Base-by-base conservation (phyloP, 805 yeast species). In the Kuraishia capsulata region DNA sequence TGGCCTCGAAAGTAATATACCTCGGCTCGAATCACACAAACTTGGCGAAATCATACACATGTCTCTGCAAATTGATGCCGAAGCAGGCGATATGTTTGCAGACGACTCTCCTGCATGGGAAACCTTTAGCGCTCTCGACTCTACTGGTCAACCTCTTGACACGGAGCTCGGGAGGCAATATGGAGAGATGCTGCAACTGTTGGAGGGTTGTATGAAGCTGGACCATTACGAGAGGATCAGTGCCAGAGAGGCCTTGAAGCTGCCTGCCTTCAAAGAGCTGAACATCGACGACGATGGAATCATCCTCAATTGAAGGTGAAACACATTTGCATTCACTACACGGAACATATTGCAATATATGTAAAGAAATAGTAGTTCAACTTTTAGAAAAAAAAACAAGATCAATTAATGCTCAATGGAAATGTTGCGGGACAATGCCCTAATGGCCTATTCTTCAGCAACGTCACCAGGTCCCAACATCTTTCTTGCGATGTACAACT, bases 21-120 rank as follows among this genome's bases (percentile, higher is more conserved):
- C 72, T 1, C 71, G 78, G 3, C 52, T 81, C 19, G 66, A 64
- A 21, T 67, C 52, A 9, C 57, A 71, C 36, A 59, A 70, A 13
- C 39, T 62, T 26, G 54, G 52, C 5, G 61, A 67, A 30, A 48
- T 77, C n/a, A 57, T 75, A 4, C 59, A 64, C 40, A 57, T 62
- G 50, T 62, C 73, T 1, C 44, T 71, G n/a, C 36, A 49, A 4
- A 40, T 61, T 31, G 86, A 79, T 49, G 59, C 57, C 9, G 51
- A 60, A 40, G 71, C 68, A 25, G 73, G 71, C 33, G 80, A 69
- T 4, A 76, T 87, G 2, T 59, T 83, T 35, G 87, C 90, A 2
- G 67, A 63, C 2, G 86, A 81, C 51, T 78, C 87, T 36, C 81
- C 82, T n/a, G 78, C 81, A 1, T 67, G 68, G 57, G 89, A 83